Percentiles rank a stretch among this genome's conserved stretches.
Conservation (phyloP, 495 filamentous ascomycete species). For the Eremomyces bilateralis region DNA sequence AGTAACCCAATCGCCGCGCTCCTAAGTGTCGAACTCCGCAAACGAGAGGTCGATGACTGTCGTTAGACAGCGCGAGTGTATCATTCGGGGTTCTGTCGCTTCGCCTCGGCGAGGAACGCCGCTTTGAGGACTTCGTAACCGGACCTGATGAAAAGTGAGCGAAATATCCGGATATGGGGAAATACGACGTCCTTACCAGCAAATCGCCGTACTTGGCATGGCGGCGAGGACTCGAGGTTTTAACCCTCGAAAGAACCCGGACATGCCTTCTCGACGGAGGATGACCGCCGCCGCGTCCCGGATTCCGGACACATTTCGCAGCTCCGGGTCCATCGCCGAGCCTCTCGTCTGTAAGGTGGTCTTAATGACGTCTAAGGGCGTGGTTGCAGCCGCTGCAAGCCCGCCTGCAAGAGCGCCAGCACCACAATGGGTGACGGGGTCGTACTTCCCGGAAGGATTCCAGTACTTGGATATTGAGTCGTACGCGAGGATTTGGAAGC, state of each 20-base stretch:
- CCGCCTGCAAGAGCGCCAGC: slow-evolving; percentile 86
- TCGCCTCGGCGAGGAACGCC: slow-evolving; percentile 38
- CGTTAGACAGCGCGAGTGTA: no score
- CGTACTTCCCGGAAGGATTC: slow-evolving; percentile 68
- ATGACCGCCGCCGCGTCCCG: slow-evolving; percentile 63
- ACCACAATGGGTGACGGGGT: slow-evolving; percentile 76
- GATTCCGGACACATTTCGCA: slow-evolving; percentile 69
- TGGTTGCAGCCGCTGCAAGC: slow-evolving; percentile 80
- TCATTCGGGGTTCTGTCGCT: no score
- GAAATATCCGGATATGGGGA: slow-evolving; percentile 1
- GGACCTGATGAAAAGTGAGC: slow-evolving; percentile 27
- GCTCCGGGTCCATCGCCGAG: slow-evolving; percentile 53
- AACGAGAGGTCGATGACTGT: no score
- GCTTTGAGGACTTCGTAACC: slow-evolving; percentile 66
- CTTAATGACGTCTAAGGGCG: slow-evolving; percentile 93
- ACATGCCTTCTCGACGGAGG: slow-evolving; percentile 59
- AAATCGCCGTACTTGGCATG: slow-evolving; percentile 97
- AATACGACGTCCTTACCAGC: slow-evolving; percentile 70
- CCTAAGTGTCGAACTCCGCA: no score
- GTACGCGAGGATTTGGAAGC: slow-evolving; percentile 89
- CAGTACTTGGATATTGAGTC: slow-evolving; percentile 86
- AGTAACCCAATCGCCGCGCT: no score
- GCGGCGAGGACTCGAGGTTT: slow-evolving; percentile 82
- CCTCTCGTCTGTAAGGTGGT: slow-evolving; percentile 88
- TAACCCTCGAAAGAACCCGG: slow-evolving; percentile 81